Conservation (phyloP, 805 yeast genomes). For the Priceomyces medius region DNA sequence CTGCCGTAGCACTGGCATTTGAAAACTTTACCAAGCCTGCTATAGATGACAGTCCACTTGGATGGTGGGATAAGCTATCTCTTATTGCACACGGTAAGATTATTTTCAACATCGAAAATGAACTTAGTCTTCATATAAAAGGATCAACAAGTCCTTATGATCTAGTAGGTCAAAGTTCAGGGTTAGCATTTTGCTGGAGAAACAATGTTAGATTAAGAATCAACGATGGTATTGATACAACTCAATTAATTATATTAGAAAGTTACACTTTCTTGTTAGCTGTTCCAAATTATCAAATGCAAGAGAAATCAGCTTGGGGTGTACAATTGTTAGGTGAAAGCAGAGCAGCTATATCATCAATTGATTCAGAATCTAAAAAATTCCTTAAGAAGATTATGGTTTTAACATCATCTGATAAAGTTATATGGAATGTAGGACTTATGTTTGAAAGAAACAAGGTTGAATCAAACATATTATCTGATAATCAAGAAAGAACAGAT, state of each 20-base stretch:
- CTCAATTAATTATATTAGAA: conserved; percentile 51
- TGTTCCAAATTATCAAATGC: conserved; percentile 48
- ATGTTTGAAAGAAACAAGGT: conserved; percentile 63
- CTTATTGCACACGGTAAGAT: conserved; percentile 54
- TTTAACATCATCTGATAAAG: conserved; percentile 57
- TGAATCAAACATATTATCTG: conserved; percentile 29
- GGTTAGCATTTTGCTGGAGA: conserved; percentile 65
- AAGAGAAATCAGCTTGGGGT: conserved; percentile 39
- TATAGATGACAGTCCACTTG: conserved; percentile 44
- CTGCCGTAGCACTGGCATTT: conserved; percentile 45
- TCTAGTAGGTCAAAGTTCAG: conserved; percentile 56
- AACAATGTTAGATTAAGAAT: conserved; percentile 50
- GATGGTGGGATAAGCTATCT: conserved; percentile 56
- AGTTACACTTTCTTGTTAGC: conserved; percentile 59
- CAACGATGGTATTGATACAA: conserved; percentile 49
- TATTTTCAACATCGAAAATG: conserved; percentile 47
- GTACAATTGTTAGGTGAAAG: conserved; percentile 20
- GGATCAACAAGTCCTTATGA: conserved; percentile 60
- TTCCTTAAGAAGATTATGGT: conserved; percentile 49
- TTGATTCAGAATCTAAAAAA: conserved; percentile 29
- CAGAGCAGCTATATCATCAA: conserved; percentile 12
- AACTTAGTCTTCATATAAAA: conserved; percentile 62
- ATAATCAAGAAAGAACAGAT: conserved; percentile 42
- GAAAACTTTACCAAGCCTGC: conserved; percentile 47
- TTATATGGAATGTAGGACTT: conserved; percentile 76